phyloP scores from a whole-genome alignment of 345 rosid genomes.

The Litchi chinensis region DNA sequence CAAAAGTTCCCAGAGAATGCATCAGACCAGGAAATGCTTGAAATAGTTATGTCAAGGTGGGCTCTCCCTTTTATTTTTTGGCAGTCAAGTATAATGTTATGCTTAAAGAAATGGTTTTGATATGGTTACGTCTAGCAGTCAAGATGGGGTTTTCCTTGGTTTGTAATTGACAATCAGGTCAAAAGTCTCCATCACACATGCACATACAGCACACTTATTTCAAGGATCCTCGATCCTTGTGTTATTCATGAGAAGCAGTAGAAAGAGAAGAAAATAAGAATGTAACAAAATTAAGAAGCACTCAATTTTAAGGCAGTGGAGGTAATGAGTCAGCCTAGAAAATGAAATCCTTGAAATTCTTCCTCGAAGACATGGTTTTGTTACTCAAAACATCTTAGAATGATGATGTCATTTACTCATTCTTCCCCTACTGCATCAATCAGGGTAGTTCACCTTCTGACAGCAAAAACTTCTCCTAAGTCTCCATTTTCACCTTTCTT shows the following conservation, averaged over 20 bases:
- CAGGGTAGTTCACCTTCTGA: too few relatives aligned
- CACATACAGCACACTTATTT: neutral
- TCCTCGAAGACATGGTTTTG: too few relatives aligned
- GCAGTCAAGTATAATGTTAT: conserved; percentile 3
- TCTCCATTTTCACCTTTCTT: too few relatives aligned
- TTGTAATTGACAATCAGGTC: neutral
- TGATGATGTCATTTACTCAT: too few relatives aligned
- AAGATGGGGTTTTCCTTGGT: neutral
- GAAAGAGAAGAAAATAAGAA: neutral
- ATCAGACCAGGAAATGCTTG: conserved; percentile 91
- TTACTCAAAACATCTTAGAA: too few relatives aligned
- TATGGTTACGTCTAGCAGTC: neutral
- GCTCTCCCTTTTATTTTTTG: conserved; percentile 16
- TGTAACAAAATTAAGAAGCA: too few relatives aligned
- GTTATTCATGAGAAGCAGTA: neutral
- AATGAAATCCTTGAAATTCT: neutral
- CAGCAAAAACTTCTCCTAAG: too few relatives aligned
- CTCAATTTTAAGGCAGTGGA: too few relatives aligned
- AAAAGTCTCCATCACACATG: neutral
- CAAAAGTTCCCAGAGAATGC: conserved; percentile 72
- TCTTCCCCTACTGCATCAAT: too few relatives aligned
- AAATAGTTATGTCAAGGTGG: conserved; percentile 85
- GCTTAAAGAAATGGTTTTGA: conserved; percentile 1
- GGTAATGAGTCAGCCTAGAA: neutral
- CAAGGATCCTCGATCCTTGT: neutral